Conservation (phyloP, 2,329 filamentous ascomycete genomes). For the Diaporthe citri region DNA sequence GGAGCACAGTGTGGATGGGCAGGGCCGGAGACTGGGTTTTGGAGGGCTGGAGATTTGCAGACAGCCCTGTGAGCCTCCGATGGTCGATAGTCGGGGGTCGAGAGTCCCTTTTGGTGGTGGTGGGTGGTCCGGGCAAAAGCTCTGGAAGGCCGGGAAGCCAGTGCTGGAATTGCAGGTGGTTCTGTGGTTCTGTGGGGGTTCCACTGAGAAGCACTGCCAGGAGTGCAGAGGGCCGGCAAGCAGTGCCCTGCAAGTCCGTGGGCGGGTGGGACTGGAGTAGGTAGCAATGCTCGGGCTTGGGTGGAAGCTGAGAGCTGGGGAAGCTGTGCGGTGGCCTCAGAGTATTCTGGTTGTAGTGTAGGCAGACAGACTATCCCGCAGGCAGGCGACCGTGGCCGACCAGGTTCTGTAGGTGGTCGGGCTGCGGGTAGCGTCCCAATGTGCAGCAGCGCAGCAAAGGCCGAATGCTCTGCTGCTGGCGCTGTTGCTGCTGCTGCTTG, state of each 20-base stretch:
- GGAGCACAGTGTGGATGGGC: neutral
- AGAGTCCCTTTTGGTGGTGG: neutral
- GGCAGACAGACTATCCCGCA: neutral
- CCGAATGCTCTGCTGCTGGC: neutral
- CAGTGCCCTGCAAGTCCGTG: conserved; percentile 25
- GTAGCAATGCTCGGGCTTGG: conserved; percentile 19
- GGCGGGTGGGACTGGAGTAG: conserved; percentile 25
- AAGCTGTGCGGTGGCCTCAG: conserved; percentile 7
- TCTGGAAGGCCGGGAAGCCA: conserved; percentile 6
- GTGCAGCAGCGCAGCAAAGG: conserved; percentile 4
- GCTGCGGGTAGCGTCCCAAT: conserved; percentile 17
- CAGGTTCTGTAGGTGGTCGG: conserved; percentile 4
- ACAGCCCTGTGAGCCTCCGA: conserved; percentile 31
- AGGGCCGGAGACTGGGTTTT: conserved; percentile 24
- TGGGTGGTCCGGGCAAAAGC: neutral
- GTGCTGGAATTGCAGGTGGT: conserved; percentile 26
- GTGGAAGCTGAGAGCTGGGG: conserved; percentile 7
- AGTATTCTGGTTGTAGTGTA: neutral
- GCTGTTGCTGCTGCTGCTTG: conserved; percentile 6
- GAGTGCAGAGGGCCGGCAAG: conserved; percentile 25
- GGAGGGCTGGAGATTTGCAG: conserved; percentile 26
- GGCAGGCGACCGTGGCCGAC: neutral
- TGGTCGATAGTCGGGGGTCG: neutral
- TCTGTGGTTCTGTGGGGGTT: conserved; percentile 26
- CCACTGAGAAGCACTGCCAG: conserved; percentile 18